A percentile compares a stretch with the other conserved stretches of the same genome.
These are phyloP conservation scores for Artomyces pyxidatus DNA, from an alignment of 768 basidiomycete genomes.

Conservation along the genomic window DNA sequence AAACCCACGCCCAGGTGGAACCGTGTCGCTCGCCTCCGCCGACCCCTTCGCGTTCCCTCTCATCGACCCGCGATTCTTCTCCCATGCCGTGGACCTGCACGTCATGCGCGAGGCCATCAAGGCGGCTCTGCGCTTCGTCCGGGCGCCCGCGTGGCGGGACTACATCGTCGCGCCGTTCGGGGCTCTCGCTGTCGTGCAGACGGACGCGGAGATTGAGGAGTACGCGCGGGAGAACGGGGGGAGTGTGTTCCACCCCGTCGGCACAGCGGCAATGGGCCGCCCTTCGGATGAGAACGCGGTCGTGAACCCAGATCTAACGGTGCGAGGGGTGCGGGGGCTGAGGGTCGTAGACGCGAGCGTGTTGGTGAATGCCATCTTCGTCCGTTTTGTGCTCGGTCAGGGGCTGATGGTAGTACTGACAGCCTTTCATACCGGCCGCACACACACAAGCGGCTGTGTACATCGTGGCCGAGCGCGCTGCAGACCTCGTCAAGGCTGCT, in stretches of 20 bases:
- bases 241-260: slow-evolving; percentile 6
- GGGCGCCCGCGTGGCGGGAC: not conserved
- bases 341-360: slow-evolving; percentile 10
- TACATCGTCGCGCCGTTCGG: not conserved
- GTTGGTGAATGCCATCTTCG: not conserved
- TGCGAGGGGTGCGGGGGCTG: slow-evolving; percentile 9
- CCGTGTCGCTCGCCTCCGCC: slow-evolving; percentile 15
- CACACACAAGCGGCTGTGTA: not conserved
- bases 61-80: slow-evolving; percentile 16
- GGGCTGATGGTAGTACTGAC: not conserved
- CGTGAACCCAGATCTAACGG: slow-evolving; percentile 9
- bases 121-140: not conserved
- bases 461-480: not conserved
- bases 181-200: not conserved
- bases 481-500: no score
- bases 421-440: not conserved
- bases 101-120: not conserved
- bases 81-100: not conserved
- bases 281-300: slow-evolving; percentile 4
- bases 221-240: slow-evolving; percentile 4
- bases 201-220: slow-evolving; percentile 8
- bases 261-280: slow-evolving; percentile 5
- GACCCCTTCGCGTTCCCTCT: slow-evolving; percentile 19
- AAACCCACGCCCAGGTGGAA: slow-evolving; percentile 5
- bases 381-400: not conserved